Percentiles rank a stretch among this genome's conserved stretches.
Evolutionary conservation across 306 rosid species (phyloP).

Genomic region (Begonia fuchsioides): DNA sequence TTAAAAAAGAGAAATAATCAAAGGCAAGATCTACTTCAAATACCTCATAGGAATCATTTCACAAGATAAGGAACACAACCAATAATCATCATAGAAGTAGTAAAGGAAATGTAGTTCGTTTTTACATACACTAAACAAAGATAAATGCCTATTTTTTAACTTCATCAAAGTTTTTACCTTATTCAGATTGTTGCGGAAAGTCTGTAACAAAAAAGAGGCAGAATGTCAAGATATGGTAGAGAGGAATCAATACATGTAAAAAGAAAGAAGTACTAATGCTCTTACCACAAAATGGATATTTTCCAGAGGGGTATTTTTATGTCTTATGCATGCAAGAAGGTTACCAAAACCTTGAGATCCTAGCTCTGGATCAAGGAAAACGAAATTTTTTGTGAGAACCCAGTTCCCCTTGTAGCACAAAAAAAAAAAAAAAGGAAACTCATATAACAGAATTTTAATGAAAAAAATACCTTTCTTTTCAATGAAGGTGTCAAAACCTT

Average conservation of each 20-base stretch:
- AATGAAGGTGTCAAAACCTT: conserved; percentile 68
- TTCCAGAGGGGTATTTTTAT: conserved; percentile 66
- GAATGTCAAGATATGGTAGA: conserved; percentile 12
- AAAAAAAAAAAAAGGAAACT: conserved; percentile 6
- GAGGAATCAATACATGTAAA: not conserved
- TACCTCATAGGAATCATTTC: too few species aligned
- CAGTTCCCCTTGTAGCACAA: conserved; percentile 9
- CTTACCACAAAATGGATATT: conserved; percentile 97
- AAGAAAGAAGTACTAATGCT: conserved; percentile 6
- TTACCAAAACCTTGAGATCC: conserved; percentile 90
- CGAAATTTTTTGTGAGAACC: conserved; percentile 2
- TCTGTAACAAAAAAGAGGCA: conserved; percentile 31
- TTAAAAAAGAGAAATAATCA: too few species aligned
- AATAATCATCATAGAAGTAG: too few species aligned
- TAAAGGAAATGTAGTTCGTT: too few species aligned
- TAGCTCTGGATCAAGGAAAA: conserved; percentile 36
- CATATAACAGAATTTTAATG: conserved; percentile 3
- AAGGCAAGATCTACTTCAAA: too few species aligned
- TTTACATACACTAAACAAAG: too few species aligned
- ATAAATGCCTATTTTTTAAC: too few species aligned
- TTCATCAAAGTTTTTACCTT: conserved; percentile 34
- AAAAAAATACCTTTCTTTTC: conserved; percentile 46
- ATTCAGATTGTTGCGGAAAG: conserved; percentile 84
- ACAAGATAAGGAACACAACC: too few species aligned
- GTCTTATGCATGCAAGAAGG: conserved; percentile 81